Percentiles rank a stretch among this genome's conserved stretches.
Evolutionary conservation across 2,329 filamentous ascomycete species (phyloP).

Genomic region (Fusarium torulosum): DNA sequence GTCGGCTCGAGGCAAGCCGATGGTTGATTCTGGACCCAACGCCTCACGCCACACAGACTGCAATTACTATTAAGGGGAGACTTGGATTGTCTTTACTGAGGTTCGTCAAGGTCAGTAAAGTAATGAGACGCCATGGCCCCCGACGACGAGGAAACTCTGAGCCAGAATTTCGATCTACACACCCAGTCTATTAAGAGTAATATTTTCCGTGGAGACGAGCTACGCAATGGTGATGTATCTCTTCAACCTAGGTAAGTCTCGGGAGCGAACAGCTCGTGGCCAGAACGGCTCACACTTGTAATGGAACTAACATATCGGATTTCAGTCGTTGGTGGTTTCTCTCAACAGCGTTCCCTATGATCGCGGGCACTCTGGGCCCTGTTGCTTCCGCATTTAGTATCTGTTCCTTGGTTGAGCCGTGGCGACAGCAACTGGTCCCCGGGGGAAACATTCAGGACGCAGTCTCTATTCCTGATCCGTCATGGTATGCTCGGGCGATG

Average conservation of each 20-base stretch:
- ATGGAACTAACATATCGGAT: not conserved
- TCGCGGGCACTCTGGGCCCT: constrained; percentile 6
- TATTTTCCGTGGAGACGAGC: not conserved
- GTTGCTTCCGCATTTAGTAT: constrained; percentile 10
- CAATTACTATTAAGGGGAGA: not conserved
- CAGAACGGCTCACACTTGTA: not conserved
- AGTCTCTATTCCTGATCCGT: not conserved
- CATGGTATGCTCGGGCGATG: not conserved
- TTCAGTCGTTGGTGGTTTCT: constrained; percentile 1
- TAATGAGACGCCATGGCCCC: not conserved
- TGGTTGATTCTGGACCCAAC: not conserved
- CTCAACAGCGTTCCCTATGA: constrained; percentile 5
- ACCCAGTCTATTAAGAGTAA: not conserved
- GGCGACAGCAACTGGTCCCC: not conserved
- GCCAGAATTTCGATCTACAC: not conserved
- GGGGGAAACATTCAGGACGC: not conserved
- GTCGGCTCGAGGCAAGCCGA: no score
- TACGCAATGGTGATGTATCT: not conserved
- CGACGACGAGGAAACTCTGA: not conserved
- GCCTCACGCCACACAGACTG: not conserved
- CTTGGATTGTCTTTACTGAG: not conserved
- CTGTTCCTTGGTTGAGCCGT: not conserved
- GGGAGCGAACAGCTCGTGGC: not conserved
- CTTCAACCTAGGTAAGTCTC: not conserved
- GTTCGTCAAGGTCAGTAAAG: not conserved